Evolutionary conservation across 2,329 filamentous ascomycete species (phyloP).

Genomic region (Helicocarpus griseus): DNA sequence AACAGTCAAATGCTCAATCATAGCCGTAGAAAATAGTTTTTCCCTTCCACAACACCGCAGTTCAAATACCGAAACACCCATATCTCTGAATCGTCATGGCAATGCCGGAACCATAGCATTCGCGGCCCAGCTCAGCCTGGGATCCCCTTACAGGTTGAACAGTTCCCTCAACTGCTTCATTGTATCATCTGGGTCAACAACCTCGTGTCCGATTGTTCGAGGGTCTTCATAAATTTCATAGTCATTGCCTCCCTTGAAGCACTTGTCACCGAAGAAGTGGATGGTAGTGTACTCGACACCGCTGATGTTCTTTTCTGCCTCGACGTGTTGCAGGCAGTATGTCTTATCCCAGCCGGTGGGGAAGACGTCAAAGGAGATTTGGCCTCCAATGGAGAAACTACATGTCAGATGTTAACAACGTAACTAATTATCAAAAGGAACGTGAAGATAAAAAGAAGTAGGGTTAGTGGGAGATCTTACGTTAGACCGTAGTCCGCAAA

Average conservation of each 20-base stretch:
- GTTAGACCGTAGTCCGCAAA: constrained; percentile 80
- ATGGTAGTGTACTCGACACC: constrained; percentile 65
- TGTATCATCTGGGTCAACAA: constrained; percentile 74
- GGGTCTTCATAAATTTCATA: constrained; percentile 82
- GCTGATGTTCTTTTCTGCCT: constrained; percentile 63
- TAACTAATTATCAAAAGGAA: not conserved
- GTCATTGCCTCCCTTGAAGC: constrained; percentile 82
- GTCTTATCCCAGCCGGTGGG: constrained; percentile 97
- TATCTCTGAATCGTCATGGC: too few relatives aligned
- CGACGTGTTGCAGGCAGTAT: constrained; percentile 83
- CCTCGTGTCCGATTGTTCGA: constrained; percentile 75
- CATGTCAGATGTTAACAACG: constrained; percentile 1
- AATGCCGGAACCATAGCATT: too few relatives aligned
- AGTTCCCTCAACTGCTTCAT: constrained; percentile 68
- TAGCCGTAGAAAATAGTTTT: not conserved
- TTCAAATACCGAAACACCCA: too few relatives aligned
- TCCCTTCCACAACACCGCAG: not conserved
- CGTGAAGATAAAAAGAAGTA: not conserved
- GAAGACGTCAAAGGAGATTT: constrained; percentile 98
- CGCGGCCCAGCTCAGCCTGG: not conserved
- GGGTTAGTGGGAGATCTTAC: constrained; percentile 43
- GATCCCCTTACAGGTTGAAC: constrained; percentile 42
- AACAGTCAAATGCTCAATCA: not conserved
- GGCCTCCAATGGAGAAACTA: constrained; percentile 87
- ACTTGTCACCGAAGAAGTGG: constrained; percentile 99